Conservation (phyloP, 2,329 filamentous ascomycete genomes). For the Aspergillus tubingensis region DNA sequence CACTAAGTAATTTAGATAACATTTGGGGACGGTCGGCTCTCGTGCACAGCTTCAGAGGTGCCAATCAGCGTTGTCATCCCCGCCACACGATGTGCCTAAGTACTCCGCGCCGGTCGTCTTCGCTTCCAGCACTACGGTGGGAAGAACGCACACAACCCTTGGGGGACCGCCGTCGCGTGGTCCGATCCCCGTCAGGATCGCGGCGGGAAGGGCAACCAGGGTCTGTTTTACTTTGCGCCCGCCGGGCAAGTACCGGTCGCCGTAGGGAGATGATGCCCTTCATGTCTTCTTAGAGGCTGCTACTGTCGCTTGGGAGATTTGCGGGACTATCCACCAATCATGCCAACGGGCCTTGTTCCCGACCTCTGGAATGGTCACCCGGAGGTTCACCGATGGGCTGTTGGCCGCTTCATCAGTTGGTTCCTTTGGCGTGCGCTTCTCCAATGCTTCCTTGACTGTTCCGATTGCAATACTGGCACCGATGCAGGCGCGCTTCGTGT, state of each 20-base stretch:
- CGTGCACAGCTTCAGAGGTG: neutral
- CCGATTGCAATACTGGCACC: constrained; percentile 66
- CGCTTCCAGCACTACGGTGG: no score
- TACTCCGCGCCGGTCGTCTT: no score
- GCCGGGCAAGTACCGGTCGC: no score
- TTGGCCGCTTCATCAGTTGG: neutral
- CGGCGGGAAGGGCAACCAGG: neutral
- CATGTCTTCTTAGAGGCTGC: constrained; percentile 19
- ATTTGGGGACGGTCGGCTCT: neutral
- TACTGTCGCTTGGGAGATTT: constrained; percentile 28
- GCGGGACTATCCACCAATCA: constrained; percentile 49
- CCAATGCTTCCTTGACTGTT: constrained; percentile 59
- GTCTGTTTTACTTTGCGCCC: neutral
- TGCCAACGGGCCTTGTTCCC: constrained; percentile 47
- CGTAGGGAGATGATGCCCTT: neutral
- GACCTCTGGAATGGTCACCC: constrained; percentile 40
- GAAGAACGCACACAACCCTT: neutral
- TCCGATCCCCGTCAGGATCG: neutral
- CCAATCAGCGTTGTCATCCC: no score
- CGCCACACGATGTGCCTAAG: no score
- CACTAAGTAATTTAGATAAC: neutral
- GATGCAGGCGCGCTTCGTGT: constrained; percentile 69
- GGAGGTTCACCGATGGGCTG: constrained; percentile 27
- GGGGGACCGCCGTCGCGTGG: neutral
- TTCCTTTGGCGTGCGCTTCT: constrained; percentile 15